Evolutionary conservation across 2,329 filamentous ascomycete species (phyloP).

Genomic region (Scleromitrula shiraiana): DNA sequence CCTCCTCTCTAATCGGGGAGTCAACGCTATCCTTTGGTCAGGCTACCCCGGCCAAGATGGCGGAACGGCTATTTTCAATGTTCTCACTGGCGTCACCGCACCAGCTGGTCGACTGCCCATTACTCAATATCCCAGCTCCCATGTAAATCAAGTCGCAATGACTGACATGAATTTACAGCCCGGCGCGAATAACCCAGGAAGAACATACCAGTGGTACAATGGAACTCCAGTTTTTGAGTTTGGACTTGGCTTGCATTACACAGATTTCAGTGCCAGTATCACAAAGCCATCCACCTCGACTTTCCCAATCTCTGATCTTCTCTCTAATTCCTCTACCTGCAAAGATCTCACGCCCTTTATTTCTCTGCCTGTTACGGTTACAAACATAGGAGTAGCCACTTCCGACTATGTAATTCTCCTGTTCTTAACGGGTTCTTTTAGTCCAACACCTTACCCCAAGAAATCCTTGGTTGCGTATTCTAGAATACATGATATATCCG

Average conservation of each 20-base stretch:
- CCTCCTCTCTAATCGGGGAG: slow-evolving; percentile 38
- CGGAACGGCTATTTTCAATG: slow-evolving; percentile 45
- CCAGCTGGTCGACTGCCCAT: slow-evolving; percentile 40
- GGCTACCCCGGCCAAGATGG: slow-evolving; percentile 54
- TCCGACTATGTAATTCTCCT: slow-evolving; percentile 47
- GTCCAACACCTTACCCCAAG: slow-evolving; percentile 42
- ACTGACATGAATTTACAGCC: slow-evolving; percentile 50
- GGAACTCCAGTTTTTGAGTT: slow-evolving; percentile 43
- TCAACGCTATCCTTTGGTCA: slow-evolving; percentile 47
- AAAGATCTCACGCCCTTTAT: slow-evolving; percentile 27
- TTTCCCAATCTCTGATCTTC: slow-evolving; percentile 8
- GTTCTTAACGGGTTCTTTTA: slow-evolving; percentile 41
- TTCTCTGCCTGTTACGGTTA: slow-evolving; percentile 33
- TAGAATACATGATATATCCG: slow-evolving; percentile 25
- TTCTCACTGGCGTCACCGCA: slow-evolving; percentile 39
- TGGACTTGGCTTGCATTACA: slow-evolving; percentile 39
- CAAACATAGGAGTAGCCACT: slow-evolving; percentile 40
- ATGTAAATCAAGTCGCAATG: slow-evolving; percentile 42
- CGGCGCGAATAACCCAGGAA: slow-evolving; percentile 34
- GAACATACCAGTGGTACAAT: slow-evolving; percentile 53
- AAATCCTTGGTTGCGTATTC: slow-evolving; percentile 46
- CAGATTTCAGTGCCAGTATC: slow-evolving; percentile 8
- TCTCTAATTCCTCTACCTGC: background rate
- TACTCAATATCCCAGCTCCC: slow-evolving; percentile 49
- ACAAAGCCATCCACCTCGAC: background rate